phyloP scores from a whole-genome alignment of 2,329 filamentous ascomycete species.

The Sclerotinia borealis region DNA sequence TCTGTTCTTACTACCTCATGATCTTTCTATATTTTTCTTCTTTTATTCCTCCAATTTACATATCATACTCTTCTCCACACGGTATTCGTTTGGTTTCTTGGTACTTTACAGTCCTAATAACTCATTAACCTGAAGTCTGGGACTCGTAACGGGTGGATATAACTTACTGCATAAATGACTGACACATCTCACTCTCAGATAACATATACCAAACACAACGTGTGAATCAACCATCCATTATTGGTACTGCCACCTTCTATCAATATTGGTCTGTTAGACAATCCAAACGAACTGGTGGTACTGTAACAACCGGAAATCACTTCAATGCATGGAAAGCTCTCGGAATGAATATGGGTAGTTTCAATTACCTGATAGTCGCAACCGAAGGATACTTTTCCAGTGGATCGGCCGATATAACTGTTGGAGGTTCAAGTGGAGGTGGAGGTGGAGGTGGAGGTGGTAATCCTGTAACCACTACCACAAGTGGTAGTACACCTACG shows the following conservation, averaged over 20 bases:
- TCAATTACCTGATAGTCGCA: conserved; percentile 46
- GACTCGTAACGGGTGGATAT: too few species aligned
- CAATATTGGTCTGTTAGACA: conserved; percentile 49
- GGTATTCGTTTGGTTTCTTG: neutral
- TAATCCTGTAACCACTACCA: neutral
- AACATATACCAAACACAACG: conserved; percentile 38
- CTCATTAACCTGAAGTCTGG: neutral
- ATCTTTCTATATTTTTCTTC: too few species aligned
- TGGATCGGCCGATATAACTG: conserved; percentile 16
- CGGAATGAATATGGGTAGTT: conserved; percentile 43
- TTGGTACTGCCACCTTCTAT: conserved; percentile 44
- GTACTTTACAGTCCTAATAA: neutral
- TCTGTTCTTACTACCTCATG: too few species aligned
- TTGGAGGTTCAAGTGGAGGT: neutral
- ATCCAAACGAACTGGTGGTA: conserved; percentile 44
- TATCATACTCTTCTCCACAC: neutral
- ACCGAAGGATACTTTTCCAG: conserved; percentile 17
- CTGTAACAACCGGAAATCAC: conserved; percentile 44
- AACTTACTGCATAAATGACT: neutral
- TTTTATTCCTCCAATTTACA: neutral
- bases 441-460: neutral
- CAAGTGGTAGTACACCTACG: neutral
- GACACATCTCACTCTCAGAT: neutral
- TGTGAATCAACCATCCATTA: conserved; percentile 39
- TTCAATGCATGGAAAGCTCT: conserved; percentile 46